Evolutionary conservation across 441 rosid genomes (phyloP).

Genomic region (Biscutella auriculata): DNA sequence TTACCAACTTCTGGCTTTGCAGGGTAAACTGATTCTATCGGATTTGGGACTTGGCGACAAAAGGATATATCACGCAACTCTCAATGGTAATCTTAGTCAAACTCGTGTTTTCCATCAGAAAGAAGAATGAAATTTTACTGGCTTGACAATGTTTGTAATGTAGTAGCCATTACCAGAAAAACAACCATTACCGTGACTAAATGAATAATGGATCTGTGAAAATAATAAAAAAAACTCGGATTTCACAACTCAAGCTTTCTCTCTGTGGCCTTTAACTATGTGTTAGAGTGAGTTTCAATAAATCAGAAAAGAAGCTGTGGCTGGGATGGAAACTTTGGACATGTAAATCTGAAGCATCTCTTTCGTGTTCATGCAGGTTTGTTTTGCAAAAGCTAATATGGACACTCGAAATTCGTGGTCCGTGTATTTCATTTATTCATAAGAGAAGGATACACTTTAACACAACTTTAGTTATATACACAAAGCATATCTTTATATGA

Average conservation of each 20-base stretch:
- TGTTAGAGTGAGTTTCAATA: slow-evolving; percentile 17
- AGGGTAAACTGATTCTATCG: slow-evolving; percentile 69
- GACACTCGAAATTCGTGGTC: slow-evolving; percentile 46
- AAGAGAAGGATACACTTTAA: slow-evolving; percentile 21
- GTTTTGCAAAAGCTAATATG: slow-evolving; percentile 79
- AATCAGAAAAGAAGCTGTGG: slow-evolving; percentile 25
- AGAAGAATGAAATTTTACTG: slow-evolving; percentile 55
- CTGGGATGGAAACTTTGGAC: slow-evolving; percentile 29
- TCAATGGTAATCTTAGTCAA: slow-evolving; percentile 97
- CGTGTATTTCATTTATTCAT: slow-evolving; percentile 42
- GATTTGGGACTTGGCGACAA: slow-evolving; percentile 93
- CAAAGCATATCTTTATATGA: not conserved
- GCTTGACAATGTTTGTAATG: slow-evolving; percentile 21
- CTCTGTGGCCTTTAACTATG: not conserved
- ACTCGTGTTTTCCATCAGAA: slow-evolving; percentile 94
- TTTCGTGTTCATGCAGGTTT: slow-evolving; percentile 96
- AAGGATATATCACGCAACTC: slow-evolving; percentile 91
- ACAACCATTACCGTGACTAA: slow-evolving; percentile 13
- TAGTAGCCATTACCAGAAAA: slow-evolving; percentile 17
- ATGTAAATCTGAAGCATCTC: slow-evolving; percentile 67
- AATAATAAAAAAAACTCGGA: not conserved
- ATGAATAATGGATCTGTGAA: slow-evolving; percentile 18
- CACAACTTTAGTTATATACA: slow-evolving; percentile 14
- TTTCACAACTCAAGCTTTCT: slow-evolving; percentile 3
- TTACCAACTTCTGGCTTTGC: slow-evolving; percentile 18